These are phyloP conservation scores for Serendipita vermifera DNA, from an alignment of 768 basidiomycete species.

Conservation along the genomic window DNA sequence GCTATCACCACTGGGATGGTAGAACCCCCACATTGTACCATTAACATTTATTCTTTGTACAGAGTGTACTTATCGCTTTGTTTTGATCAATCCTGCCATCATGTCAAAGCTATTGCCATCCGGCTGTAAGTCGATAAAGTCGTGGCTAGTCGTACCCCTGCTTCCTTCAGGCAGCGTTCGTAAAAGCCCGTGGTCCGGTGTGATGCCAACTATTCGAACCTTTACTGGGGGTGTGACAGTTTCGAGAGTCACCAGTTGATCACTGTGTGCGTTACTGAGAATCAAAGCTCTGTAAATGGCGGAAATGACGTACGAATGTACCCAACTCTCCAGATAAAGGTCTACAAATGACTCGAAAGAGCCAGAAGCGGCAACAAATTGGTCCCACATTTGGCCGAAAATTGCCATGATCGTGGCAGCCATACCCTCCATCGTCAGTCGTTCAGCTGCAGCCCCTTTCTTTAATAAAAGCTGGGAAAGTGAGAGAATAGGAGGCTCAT, in stretches of 20 bases:
- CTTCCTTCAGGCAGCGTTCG: conserved; percentile 56
- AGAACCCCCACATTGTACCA: too few species aligned
- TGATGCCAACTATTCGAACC: conserved; percentile 77
- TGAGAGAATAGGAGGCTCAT: conserved; percentile 69
- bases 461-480: conserved; percentile 49
- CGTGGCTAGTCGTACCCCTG: conserved; percentile 21
- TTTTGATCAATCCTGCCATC: conserved; percentile 73
- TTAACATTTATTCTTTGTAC: too few species aligned
- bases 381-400: conserved; percentile 69
- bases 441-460: conserved; percentile 18
- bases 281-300: too few species aligned
- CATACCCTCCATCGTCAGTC: conserved; percentile 57
- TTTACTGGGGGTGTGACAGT: conserved; percentile 52
- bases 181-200: conserved; percentile 74
- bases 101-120: conserved; percentile 96
- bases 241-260: conserved; percentile 71
- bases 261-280: conserved; percentile 41
- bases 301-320: conserved; percentile 75
- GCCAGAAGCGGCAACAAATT: conserved; percentile 50
- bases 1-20: too few species aligned
- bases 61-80: conserved; percentile 30
- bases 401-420: conserved; percentile 59
- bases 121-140: conserved; percentile 84
- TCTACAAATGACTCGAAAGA: conserved; percentile 73
- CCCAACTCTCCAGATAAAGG: conserved; percentile 68